Percentiles rank a stretch among this genome's conserved stretches.
Conservation (phyloP, 1,284 basidiomycete genomes). For the Trametes sp. region DNA sequence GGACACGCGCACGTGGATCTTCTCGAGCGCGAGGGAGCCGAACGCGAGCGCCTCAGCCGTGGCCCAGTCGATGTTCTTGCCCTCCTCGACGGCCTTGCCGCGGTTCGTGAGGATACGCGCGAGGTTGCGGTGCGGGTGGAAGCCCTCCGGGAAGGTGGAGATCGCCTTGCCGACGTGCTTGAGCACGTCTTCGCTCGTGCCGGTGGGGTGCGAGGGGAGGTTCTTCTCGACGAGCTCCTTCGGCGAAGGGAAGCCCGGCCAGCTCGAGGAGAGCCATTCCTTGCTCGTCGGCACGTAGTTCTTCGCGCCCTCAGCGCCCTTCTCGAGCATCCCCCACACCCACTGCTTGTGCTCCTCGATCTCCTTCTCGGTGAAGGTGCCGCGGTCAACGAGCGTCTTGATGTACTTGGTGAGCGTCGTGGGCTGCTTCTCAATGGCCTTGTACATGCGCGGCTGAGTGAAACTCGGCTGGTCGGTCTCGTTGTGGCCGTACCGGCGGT, state of each 20-base stretch:
- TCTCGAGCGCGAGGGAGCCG: conserved; percentile 92
- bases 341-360: conserved; percentile 99
- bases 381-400: conserved; percentile 89
- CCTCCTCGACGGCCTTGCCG: conserved; percentile 91
- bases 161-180: conserved; percentile 89
- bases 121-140: conserved; percentile 93
- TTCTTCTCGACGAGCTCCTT: conserved; percentile 94
- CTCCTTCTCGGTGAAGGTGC: conserved; percentile 95
- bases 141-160: conserved; percentile 85
- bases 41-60: conserved; percentile 99
- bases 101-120: conserved; percentile 90
- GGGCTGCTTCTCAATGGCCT: conserved; percentile 94
- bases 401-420: conserved; percentile 93
- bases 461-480: conserved; percentile 99
- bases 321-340: conserved; percentile 99
- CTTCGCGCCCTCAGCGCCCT: conserved; percentile 89
- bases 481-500: conserved; percentile 98
- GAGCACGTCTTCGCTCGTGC: conserved; percentile 82
- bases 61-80: conserved; percentile 97
- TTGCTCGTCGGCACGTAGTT: conserved; percentile 93
- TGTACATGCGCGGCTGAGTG: conserved; percentile 99
- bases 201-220: conserved; percentile 90
- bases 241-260: conserved; percentile 99
- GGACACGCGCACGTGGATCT: conserved; percentile 94
- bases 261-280: conserved; percentile 98